phyloP scores from a whole-genome alignment of 1,139 yeast genomes.

The Yamadazyma conglobata region DNA sequence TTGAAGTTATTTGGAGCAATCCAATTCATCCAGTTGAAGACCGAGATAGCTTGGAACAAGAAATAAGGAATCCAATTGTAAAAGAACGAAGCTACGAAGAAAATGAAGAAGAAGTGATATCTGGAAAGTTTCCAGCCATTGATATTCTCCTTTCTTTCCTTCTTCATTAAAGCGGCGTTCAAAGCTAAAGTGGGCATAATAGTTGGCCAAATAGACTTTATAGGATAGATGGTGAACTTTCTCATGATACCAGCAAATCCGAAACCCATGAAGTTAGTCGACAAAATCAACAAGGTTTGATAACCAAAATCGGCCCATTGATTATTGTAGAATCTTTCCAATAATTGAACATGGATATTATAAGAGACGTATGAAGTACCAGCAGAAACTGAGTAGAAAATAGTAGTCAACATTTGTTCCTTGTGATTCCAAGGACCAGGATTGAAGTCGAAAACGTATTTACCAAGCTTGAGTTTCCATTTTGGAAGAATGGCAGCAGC shows the following conservation, averaged over 20 bases:
- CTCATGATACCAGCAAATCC: slow-evolving; percentile 44
- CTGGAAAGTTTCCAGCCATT: slow-evolving; percentile 42
- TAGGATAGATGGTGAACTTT: slow-evolving; percentile 40
- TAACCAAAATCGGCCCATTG: slow-evolving; percentile 40
- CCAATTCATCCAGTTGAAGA: slow-evolving; percentile 49
- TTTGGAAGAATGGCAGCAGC: slow-evolving; percentile 25
- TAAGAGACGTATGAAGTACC: slow-evolving; percentile 40
- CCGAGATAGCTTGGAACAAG: slow-evolving; percentile 35
- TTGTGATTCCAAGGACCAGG: slow-evolving; percentile 57
- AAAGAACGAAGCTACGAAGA: slow-evolving; percentile 28
- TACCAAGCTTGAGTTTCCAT: slow-evolving; percentile 29
- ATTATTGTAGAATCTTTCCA: slow-evolving; percentile 37
- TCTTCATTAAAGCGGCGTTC: slow-evolving; percentile 38
- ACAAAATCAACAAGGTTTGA: slow-evolving; percentile 33
- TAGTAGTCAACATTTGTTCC: slow-evolving; percentile 57
- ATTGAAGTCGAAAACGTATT: slow-evolving; percentile 26
- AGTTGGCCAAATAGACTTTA: slow-evolving; percentile 44
- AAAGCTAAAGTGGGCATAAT: slow-evolving; percentile 42
- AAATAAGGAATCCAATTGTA: slow-evolving; percentile 43
- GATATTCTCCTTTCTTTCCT: slow-evolving; percentile 24
- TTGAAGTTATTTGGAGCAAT: slow-evolving; percentile 36
- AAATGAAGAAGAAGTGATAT: slow-evolving; percentile 34
- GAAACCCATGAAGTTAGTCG: slow-evolving; percentile 43
- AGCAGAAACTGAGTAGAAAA: slow-evolving; percentile 41
- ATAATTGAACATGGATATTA: slow-evolving; percentile 42